A percentile compares a stretch with the other conserved stretches of the same genome.
Evolutionary conservation across 2,329 filamentous ascomycete genomes (phyloP).

Genomic region (Colletotrichum viniferum): DNA sequence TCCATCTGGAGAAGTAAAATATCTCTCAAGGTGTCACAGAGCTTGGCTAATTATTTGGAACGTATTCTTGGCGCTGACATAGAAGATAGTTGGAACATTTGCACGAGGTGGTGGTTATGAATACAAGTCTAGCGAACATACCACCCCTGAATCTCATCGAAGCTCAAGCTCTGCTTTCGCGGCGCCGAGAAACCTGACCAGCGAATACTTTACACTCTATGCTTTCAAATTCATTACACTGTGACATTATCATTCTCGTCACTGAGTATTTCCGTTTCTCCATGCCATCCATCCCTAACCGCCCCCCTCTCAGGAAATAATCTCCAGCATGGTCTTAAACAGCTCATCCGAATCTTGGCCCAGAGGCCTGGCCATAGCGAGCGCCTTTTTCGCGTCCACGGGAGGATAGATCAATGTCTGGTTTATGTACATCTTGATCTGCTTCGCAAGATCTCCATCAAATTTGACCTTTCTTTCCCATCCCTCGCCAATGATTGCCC

Average conservation of each 20-base stretch:
- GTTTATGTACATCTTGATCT: slow-evolving; percentile 37
- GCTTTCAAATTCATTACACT: rapidly evolving
- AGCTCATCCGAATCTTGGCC: slow-evolving; percentile 6
- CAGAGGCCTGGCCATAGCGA: slow-evolving; percentile 27
- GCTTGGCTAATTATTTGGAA: background rate
- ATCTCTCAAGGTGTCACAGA: background rate
- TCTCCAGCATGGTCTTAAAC: background rate
- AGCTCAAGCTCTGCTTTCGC: background rate
- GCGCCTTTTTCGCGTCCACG: slow-evolving; percentile 19
- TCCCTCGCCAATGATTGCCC: slow-evolving; percentile 30
- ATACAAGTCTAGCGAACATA: background rate
- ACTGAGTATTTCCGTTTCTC: background rate
- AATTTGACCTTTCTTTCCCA: slow-evolving; percentile 35
- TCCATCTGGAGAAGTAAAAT: background rate
- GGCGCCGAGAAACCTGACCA: rapidly evolving
- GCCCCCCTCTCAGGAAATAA: background rate
- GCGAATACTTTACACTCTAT: rapidly evolving
- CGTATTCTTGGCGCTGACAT: background rate
- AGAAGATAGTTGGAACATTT: background rate
- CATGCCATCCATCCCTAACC: background rate
- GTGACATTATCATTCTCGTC: rapidly evolving
- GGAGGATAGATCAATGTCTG: slow-evolving; percentile 37
- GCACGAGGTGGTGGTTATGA: background rate
- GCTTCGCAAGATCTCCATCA: slow-evolving; percentile 32
- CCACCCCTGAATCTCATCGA: background rate